Conservation (phyloP, 495 filamentous ascomycete genomes). For the Polyplosphaeria fusca region DNA sequence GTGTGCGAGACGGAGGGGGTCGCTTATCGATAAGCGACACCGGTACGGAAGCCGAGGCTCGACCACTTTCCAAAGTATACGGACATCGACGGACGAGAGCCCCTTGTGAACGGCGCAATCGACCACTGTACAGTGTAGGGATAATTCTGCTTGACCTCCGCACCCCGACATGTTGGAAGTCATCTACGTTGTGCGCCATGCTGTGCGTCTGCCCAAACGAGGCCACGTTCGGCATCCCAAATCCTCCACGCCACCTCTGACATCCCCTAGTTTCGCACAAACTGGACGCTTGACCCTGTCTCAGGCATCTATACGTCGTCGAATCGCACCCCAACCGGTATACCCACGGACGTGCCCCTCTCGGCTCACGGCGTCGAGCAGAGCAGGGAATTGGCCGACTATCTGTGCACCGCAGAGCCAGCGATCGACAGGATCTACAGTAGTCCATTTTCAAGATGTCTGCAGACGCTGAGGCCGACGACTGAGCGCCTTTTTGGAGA, state of each 20-base stretch:
- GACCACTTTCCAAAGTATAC: too few species aligned
- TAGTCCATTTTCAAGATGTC: conserved; percentile 86
- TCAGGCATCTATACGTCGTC: conserved; percentile 67
- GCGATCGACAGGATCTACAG: conserved; percentile 74
- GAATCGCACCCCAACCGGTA: conserved; percentile 69
- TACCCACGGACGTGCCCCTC: conserved; percentile 81
- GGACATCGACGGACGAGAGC: too few species aligned
- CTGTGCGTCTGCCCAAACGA: conserved; percentile 8
- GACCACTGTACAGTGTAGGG: too few species aligned
- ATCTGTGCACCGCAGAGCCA: conserved; percentile 60
- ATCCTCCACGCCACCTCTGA: conserved; percentile 10
- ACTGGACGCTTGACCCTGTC: conserved; percentile 75
- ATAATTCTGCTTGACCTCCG: too few species aligned
- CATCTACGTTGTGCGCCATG: conserved; percentile 25
- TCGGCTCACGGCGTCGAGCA: conserved; percentile 82
- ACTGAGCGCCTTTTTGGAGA: conserved; percentile 52
- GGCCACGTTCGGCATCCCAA: not conserved
- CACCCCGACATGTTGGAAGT: conserved; percentile 22
- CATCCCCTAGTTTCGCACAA: conserved; percentile 72
- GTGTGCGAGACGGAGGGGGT: too few species aligned
- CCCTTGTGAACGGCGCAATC: too few species aligned
- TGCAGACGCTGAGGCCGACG: conserved; percentile 78
- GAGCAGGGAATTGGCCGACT: conserved; percentile 68
- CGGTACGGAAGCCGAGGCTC: too few species aligned
- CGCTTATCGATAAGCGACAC: too few species aligned